Evolutionary conservation across 1,284 basidiomycete species (phyloP).

Genomic region (Trametes hirsuta): DNA sequence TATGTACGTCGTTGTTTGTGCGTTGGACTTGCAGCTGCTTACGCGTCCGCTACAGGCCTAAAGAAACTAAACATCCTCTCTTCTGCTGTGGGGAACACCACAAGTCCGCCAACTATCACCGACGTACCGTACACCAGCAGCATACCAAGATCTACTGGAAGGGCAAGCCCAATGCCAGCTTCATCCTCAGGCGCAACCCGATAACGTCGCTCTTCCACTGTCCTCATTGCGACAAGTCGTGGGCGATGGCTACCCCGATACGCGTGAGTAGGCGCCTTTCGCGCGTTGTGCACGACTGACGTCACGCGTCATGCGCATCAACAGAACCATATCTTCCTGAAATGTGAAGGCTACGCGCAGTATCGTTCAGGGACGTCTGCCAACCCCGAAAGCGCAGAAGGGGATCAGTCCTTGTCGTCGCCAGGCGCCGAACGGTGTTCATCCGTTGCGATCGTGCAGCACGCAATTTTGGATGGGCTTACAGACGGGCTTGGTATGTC

Average conservation of each 20-base stretch:
- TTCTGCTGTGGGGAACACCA: slow-evolving; percentile 22
- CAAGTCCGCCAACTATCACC: slow-evolving; percentile 17
- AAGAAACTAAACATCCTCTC: slow-evolving; percentile 9
- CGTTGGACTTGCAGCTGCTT: neutral
- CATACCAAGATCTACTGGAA: slow-evolving; percentile 18
- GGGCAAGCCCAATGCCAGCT: slow-evolving; percentile 6
- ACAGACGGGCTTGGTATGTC: too few species aligned
- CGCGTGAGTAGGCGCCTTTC: slow-evolving; percentile 15
- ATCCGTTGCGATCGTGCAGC: neutral
- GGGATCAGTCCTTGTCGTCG: neutral
- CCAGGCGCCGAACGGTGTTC: neutral
- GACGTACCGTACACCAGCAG: slow-evolving; percentile 19
- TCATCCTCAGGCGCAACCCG: slow-evolving; percentile 16
- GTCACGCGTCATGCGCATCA: neutral
- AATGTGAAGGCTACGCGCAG: slow-evolving; percentile 18
- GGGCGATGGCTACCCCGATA: slow-evolving; percentile 12
- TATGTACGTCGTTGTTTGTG: neutral
- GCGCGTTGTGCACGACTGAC: neutral
- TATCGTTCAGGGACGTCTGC: slow-evolving; percentile 1
- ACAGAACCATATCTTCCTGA: slow-evolving; percentile 14
- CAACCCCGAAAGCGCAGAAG: neutral
- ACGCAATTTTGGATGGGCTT: too few species aligned
- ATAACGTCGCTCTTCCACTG: slow-evolving; percentile 19
- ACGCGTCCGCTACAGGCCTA: slow-evolving; percentile 11
- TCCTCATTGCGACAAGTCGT: slow-evolving; percentile 16